Conservation (phyloP, 2,329 filamentous ascomycete species). For the Colletotrichum trifolii region DNA sequence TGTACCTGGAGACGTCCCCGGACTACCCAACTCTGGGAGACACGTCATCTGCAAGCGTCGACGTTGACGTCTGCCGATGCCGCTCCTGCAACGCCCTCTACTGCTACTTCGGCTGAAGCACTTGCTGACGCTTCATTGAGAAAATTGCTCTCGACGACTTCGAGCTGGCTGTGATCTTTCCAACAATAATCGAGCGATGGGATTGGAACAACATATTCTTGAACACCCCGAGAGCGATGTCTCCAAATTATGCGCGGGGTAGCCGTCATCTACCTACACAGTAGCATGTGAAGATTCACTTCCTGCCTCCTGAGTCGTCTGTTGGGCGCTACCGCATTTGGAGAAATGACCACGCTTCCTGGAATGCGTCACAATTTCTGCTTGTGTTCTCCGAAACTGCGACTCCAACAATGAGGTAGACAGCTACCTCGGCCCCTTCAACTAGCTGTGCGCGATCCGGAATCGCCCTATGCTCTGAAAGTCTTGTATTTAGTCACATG, state of each 20-base stretch:
- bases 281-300: conserved; percentile 29
- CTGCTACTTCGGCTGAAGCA: neutral
- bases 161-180: no score
- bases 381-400: conserved; percentile 8
- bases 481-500: conserved; percentile 31
- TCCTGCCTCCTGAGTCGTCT: conserved; percentile 23
- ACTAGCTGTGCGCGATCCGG: conserved; percentile 2
- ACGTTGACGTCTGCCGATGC: conserved; percentile 29
- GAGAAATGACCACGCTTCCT: conserved; percentile 25
- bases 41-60: conserved; percentile 10
- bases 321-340: conserved; percentile 14
- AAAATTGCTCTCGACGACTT: no score
- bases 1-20: conserved; percentile 2
- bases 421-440: conserved; percentile 25
- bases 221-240: neutral
- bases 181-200: no score
- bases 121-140: no score
- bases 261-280: conserved; percentile 1
- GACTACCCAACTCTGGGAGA: conserved; percentile 17
- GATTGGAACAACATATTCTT: neutral
- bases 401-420: conserved; percentile 6
- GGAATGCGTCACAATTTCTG: conserved; percentile 22
- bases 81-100: conserved; percentile 25
- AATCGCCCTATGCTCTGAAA: conserved; percentile 13
- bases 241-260: conserved; percentile 26